Percentiles rank a stretch among this genome's conserved stretches.
Evolutionary conservation across 805 yeast species (phyloP).

Genomic region (Candida ponderosae): DNA sequence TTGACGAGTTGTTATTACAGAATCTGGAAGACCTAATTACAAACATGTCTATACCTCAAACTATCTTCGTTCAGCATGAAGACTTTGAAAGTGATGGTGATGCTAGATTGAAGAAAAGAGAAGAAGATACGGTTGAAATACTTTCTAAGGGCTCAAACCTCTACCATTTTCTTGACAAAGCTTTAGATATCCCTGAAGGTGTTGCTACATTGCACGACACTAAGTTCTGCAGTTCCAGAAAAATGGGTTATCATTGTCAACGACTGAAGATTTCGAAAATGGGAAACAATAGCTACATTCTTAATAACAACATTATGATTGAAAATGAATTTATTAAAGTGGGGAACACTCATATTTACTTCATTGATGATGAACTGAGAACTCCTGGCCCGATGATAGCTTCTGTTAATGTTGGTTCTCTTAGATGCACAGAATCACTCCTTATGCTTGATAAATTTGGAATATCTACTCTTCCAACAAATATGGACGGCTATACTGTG

Average conservation of each 20-base stretch:
- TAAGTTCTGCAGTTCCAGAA: constrained; percentile 44
- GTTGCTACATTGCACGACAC: constrained; percentile 35
- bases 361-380: constrained; percentile 50
- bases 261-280: constrained; percentile 38
- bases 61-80: constrained; percentile 48
- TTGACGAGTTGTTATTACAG: constrained; percentile 61
- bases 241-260: constrained; percentile 61
- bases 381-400: constrained; percentile 59
- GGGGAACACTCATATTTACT: constrained; percentile 61
- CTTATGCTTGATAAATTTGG: constrained; percentile 44
- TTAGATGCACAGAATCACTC: constrained; percentile 59
- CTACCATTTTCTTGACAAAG: constrained; percentile 57
- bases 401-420: constrained; percentile 53
- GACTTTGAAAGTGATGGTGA: constrained; percentile 25
- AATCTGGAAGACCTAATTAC: constrained; percentile 49
- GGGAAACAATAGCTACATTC: constrained; percentile 21
- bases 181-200: constrained; percentile 23
- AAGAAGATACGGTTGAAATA: constrained; percentile 2
- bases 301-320: constrained; percentile 54
- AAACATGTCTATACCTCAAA: constrained; percentile 40
- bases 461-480: constrained; percentile 44
- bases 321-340: constrained; percentile 35
- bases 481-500: constrained; percentile 60
- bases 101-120: constrained; percentile 9
- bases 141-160: constrained; percentile 32